These are phyloP conservation scores for Chrysosporium queenslandicum DNA, from an alignment of 2,329 filamentous ascomycete genomes.

Conservation along the genomic window DNA sequence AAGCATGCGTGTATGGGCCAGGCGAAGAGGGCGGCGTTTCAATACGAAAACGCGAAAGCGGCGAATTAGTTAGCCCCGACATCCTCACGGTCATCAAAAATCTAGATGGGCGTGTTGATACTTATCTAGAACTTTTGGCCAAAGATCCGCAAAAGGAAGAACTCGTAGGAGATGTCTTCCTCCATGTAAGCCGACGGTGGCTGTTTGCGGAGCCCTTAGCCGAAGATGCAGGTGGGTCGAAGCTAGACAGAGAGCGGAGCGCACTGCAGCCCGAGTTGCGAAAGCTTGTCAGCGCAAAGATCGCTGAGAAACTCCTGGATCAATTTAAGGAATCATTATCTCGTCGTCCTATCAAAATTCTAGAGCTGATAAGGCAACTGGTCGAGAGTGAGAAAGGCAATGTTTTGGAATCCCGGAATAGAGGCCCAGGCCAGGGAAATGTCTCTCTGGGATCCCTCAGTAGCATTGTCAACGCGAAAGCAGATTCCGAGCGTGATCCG, in stretches of 20 bases:
- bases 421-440: background rate
- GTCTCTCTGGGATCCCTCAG: conserved; percentile 27
- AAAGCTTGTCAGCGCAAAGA: conserved; percentile 33
- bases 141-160: conserved; percentile 35
- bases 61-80: conserved; percentile 19
- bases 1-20: conserved; percentile 29
- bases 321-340: conserved; percentile 37
- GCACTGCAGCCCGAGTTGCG: conserved; percentile 26
- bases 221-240: conserved; percentile 13
- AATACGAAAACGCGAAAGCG: conserved; percentile 22
- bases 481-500: conserved; percentile 7
- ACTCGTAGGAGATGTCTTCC: conserved; percentile 33
- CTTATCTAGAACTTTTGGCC: conserved; percentile 30
- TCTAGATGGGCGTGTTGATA: conserved; percentile 30
- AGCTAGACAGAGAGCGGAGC: conserved; percentile 13
- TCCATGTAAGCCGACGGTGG: conserved; percentile 35
- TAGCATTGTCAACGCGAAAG: conserved; percentile 25
- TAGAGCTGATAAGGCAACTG: conserved; percentile 35
- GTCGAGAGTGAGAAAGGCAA: conserved; percentile 28
- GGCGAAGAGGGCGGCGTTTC: conserved; percentile 21
- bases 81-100: conserved; percentile 28
- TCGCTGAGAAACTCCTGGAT: conserved; percentile 34
- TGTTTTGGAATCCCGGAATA: conserved; percentile 1
- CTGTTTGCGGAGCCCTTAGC: conserved; percentile 22
- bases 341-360: conserved; percentile 31